phyloP scores from a whole-genome alignment of 2,329 filamentous ascomycete species.

The Sclerotinia subarctica region DNA sequence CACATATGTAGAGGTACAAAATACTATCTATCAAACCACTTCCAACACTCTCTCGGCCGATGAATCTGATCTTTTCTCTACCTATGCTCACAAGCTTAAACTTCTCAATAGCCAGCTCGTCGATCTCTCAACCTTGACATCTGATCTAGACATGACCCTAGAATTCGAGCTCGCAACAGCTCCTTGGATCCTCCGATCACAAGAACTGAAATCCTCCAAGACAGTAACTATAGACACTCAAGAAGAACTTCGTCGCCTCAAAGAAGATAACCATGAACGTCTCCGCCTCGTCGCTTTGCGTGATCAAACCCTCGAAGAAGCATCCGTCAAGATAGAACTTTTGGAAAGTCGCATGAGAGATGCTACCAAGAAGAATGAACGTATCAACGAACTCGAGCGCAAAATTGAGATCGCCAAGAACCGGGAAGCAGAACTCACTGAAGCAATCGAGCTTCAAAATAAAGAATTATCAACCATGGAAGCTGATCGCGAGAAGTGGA shows the following conservation, averaged over 20 bases:
- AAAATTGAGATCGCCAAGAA: slow-evolving; percentile 53
- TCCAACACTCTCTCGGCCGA: slow-evolving; percentile 50
- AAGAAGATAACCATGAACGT: slow-evolving; percentile 75
- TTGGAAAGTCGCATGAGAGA: slow-evolving; percentile 85
- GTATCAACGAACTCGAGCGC: slow-evolving; percentile 62
- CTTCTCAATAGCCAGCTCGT: slow-evolving; percentile 60
- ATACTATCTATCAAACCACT: slow-evolving; percentile 57
- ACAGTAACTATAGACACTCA: slow-evolving; percentile 77
- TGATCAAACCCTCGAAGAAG: slow-evolving; percentile 81
- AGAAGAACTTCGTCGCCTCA: slow-evolving; percentile 76
- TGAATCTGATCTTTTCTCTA: slow-evolving; percentile 68
- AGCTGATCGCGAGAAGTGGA: slow-evolving; percentile 66
- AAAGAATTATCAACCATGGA: slow-evolving; percentile 63
- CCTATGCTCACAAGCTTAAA: slow-evolving; percentile 65
- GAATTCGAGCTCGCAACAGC: slow-evolving; percentile 74
- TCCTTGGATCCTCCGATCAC: slow-evolving; percentile 81
- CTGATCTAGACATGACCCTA: slow-evolving; percentile 67
- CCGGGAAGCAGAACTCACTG: slow-evolving; percentile 52
- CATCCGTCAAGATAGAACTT: slow-evolving; percentile 88
- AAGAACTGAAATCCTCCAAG: slow-evolving; percentile 79
- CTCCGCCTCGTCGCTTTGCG: slow-evolving; percentile 68
- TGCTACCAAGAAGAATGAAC: slow-evolving; percentile 71
- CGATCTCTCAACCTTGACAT: slow-evolving; percentile 67
- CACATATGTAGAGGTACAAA: slow-evolving; percentile 63
- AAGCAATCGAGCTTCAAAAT: slow-evolving; percentile 65